phyloP scores from a whole-genome alignment of 306 rosid genomes.

The Boehmeria nivea region DNA sequence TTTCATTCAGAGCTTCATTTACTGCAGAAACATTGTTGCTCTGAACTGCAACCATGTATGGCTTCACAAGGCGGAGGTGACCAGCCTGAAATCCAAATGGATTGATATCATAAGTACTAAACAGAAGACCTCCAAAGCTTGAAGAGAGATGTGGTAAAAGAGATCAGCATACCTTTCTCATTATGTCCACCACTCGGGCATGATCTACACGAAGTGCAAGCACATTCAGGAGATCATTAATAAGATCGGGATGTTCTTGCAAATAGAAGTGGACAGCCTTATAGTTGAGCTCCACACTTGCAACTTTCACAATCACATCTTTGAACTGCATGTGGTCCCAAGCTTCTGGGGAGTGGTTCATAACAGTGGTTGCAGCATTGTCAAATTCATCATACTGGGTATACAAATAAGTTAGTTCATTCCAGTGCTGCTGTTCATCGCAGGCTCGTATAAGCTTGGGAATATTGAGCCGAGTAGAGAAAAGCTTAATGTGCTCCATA shows the following conservation, averaged over 20 bases:
- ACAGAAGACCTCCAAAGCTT: neutral
- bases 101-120: neutral
- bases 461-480: slow-evolving; percentile 87
- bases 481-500: slow-evolving; percentile 95
- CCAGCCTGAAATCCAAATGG: slow-evolving; percentile 62
- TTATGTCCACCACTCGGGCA: slow-evolving; percentile 93
- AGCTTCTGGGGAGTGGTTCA: slow-evolving; percentile 99
- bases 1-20: slow-evolving; percentile 93
- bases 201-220: slow-evolving; percentile 97
- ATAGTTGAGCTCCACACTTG: slow-evolving; percentile 87
- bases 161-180: slow-evolving; percentile 63
- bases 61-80: slow-evolving; percentile 85
- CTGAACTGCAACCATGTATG: slow-evolving; percentile 98
- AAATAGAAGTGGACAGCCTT: slow-evolving; percentile 94
- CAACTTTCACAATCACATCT: slow-evolving; percentile 86
- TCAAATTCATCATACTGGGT: slow-evolving; percentile 94
- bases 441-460: slow-evolving; percentile 96
- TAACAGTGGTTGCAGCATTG: slow-evolving; percentile 93
- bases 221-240: slow-evolving; percentile 90
- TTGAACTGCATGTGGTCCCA: slow-evolving; percentile 99
- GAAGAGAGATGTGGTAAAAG: neutral
- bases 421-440: slow-evolving; percentile 98
- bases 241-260: slow-evolving; percentile 94
- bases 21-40: slow-evolving; percentile 97
- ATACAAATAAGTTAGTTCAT: slow-evolving; percentile 83